Percentiles rank a stretch among this genome's conserved stretches.
Conservation (phyloP, 257 asterid genomes). For the Verbascum thapsus region DNA sequence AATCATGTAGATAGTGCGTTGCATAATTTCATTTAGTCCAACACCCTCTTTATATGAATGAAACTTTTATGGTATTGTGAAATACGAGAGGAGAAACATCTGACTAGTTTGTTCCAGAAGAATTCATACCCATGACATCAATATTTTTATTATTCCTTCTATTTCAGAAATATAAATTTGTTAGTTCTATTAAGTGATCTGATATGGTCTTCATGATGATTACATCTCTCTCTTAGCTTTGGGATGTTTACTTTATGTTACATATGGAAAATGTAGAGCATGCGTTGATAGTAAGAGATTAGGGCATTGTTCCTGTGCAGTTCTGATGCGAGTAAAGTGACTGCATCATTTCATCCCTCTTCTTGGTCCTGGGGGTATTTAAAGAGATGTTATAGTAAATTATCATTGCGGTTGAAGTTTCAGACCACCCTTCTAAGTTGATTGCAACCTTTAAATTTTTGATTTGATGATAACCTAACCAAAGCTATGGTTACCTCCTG, state of each 20-base stretch:
- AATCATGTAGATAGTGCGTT: background rate
- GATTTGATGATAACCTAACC: background rate
- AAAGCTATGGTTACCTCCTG: background rate
- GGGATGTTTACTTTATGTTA: background rate
- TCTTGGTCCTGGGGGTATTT: background rate
- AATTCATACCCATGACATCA: too few species aligned
- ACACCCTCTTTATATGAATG: background rate
- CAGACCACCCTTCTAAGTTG: constrained; percentile 22
- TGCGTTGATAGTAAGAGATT: background rate
- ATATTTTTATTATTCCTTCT: too few species aligned
- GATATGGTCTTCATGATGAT: background rate
- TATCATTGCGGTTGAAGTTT: constrained; percentile 12
- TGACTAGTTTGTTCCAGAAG: too few species aligned
- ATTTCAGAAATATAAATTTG: too few species aligned
- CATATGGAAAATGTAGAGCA: background rate
- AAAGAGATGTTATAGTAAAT: too few species aligned
- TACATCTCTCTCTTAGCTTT: background rate
- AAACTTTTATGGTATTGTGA: too few species aligned
- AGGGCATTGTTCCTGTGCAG: constrained; percentile 10
- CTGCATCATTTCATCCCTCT: background rate
- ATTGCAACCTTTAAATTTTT: background rate
- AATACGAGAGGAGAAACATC: too few species aligned
- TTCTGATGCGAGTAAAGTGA: constrained; percentile 4
- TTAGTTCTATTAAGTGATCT: too few species aligned
- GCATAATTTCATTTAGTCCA: constrained; percentile 8